Evolutionary conservation across 2,329 filamentous ascomycete genomes (phyloP).

Genomic region (Aspergillus puulaauensis): DNA sequence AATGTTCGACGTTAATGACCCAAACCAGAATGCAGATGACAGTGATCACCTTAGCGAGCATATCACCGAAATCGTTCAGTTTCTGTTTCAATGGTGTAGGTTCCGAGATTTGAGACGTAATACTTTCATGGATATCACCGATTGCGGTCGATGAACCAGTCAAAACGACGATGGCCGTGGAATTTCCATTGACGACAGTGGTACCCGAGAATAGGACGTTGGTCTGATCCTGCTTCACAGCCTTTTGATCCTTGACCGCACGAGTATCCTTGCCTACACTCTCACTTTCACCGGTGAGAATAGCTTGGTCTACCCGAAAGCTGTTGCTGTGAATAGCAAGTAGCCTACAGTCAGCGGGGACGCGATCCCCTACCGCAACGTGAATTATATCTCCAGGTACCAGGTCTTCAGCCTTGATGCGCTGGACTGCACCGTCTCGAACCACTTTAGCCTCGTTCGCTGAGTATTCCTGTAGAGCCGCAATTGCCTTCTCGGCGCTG

Average conservation of each 20-base stretch:
- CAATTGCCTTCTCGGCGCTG: slow-evolving; percentile 97
- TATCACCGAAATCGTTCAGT: slow-evolving; percentile 96
- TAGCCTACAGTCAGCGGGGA: slow-evolving; percentile 91
- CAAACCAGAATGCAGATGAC: slow-evolving; percentile 95
- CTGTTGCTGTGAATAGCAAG: slow-evolving; percentile 93
- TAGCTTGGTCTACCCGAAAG: slow-evolving; percentile 94
- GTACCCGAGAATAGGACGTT: slow-evolving; percentile 99
- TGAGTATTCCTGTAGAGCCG: slow-evolving; percentile 96
- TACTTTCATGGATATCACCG: slow-evolving; percentile 98
- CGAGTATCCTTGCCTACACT: slow-evolving; percentile 83
- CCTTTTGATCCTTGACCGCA: slow-evolving; percentile 71
- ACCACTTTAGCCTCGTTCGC: slow-evolving; percentile 96
- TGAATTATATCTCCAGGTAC: slow-evolving; percentile 92
- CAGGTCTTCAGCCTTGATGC: slow-evolving; percentile 92
- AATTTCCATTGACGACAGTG: slow-evolving; percentile 91
- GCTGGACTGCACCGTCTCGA: slow-evolving; percentile 75
- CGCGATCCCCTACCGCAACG: slow-evolving; percentile 84
- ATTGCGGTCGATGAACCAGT: slow-evolving; percentile 92
- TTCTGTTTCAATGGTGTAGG: slow-evolving; percentile 98
- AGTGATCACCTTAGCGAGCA: slow-evolving; percentile 95
- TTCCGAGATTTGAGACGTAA: slow-evolving; percentile 95
- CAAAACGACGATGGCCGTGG: slow-evolving; percentile 83
- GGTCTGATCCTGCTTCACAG: slow-evolving; percentile 94
- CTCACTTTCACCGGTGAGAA: slow-evolving; percentile 95
- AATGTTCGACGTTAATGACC: slow-evolving; percentile 98